A percentile compares a stretch with the other conserved stretches of the same genome.
Conservation (phyloP, 1,284 basidiomycete species). For the Fomes fomentarius region DNA sequence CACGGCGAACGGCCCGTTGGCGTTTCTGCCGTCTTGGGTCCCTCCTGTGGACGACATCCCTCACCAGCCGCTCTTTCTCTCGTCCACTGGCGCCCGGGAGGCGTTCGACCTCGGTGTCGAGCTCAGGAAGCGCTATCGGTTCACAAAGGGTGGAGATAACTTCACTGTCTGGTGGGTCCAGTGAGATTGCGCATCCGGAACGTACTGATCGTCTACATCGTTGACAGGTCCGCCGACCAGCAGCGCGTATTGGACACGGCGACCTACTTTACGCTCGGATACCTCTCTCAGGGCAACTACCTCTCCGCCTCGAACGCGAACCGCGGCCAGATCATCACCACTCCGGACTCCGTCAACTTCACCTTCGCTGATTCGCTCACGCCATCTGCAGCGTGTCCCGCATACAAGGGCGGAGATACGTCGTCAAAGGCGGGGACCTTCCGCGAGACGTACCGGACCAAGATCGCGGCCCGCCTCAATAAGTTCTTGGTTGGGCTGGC, state of each 20-base stretch:
- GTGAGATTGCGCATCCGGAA: too few species aligned
- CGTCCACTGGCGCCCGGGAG: slow-evolving; percentile 42
- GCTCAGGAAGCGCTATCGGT: slow-evolving; percentile 41
- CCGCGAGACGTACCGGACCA: slow-evolving; percentile 36
- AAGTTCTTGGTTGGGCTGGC: slow-evolving; percentile 38
- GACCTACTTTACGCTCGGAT: slow-evolving; percentile 42
- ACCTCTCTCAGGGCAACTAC: slow-evolving; percentile 47
- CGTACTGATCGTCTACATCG: background rate
- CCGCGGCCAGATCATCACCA: slow-evolving; percentile 38
- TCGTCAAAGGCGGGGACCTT: slow-evolving; percentile 32
- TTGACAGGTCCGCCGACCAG: slow-evolving; percentile 43
- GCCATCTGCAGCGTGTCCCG: slow-evolving; percentile 41
- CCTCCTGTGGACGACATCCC: slow-evolving; percentile 43
- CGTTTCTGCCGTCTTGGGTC: slow-evolving; percentile 44
- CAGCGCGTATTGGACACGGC: slow-evolving; percentile 47
- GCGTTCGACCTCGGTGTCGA: slow-evolving; percentile 43
- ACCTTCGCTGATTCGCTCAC: slow-evolving; percentile 48
- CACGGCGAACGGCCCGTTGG: slow-evolving; percentile 41
- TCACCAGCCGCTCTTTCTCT: slow-evolving; percentile 42
- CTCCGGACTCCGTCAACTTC: slow-evolving; percentile 45
- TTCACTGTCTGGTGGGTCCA: slow-evolving; percentile 47
- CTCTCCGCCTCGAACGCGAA: slow-evolving; percentile 33
- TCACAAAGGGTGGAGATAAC: slow-evolving; percentile 44
- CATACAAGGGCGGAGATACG: slow-evolving; percentile 36
- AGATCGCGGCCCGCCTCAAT: slow-evolving; percentile 40